Evolutionary conservation across 1,284 basidiomycete genomes (phyloP), one percentile per base, ranked within the genome.

Genomic region (Ustilago xerochloae): DNA sequence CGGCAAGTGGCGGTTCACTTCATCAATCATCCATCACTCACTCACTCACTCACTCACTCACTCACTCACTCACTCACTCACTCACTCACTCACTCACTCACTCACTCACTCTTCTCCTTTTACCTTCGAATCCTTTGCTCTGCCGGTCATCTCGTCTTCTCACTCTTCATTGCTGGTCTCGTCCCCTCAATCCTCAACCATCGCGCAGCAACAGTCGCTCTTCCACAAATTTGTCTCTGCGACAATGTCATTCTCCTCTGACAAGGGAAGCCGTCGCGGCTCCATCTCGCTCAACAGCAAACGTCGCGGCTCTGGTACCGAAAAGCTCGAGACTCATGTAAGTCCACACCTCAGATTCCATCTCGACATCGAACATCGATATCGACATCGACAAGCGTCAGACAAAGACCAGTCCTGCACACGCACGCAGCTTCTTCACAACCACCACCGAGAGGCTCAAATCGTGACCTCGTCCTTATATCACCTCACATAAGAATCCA

Each of bases 251-350:
- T 73, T 73, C 64, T 70, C 67, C 18, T 67, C 70, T 16, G 56
- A 63, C 24, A 59, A 59, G 56, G 39, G 47, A n/a, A 59, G 69
- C 60, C 70, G 72, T 26, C 55, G 72, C 6, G 72, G 72, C 56
- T 75, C 72, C 48, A 59, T 69, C 60, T 74, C 71, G 22, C 43
- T 75, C 52, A 54, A 59, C 16, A 38, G 72, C 18, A 75, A 66
- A 24, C 56, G 80, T 53, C 68, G 80, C 20, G 80, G 80, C 38
- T 77, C 74, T 22, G 80, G 78, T 30, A 71, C 76, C 24, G 80
- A 81, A 47, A 79, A 77, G 63, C 62, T 71, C 51, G 78, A 79
- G 28, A 48, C 51, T 4, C 78, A 79, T 54, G 79, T 81, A 57
- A 77, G 79, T 77, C n/a, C 2, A 29, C 7, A 10, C 32, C 29